Conservation (phyloP, 2,329 filamentous ascomycete species). For the Zasmidium citrigriseum region DNA sequence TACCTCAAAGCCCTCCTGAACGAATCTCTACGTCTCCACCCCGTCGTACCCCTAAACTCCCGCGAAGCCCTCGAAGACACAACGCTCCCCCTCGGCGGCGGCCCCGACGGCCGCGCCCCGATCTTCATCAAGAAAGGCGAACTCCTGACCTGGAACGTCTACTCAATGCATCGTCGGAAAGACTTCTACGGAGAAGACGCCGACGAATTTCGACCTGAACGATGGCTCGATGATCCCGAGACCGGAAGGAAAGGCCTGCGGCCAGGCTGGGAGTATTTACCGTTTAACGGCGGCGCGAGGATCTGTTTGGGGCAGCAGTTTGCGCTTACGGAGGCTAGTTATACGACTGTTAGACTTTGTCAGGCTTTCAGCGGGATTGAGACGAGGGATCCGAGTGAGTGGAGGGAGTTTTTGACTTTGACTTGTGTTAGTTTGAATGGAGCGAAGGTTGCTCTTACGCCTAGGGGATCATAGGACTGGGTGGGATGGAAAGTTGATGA, state of each 20-base stretch:
- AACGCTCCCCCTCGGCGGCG: conserved; percentile 68
- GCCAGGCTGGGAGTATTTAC: conserved; percentile 38
- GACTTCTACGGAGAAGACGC: conserved; percentile 52
- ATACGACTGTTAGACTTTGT: conserved; percentile 70
- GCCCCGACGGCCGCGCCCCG: conserved; percentile 55
- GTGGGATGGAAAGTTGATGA: neutral
- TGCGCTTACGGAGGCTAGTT: conserved; percentile 74
- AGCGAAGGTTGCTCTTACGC: conserved; percentile 31
- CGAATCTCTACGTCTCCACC: conserved; percentile 77
- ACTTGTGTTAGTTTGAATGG: conserved; percentile 33
- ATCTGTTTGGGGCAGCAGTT: conserved; percentile 63
- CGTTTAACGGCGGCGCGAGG: conserved; percentile 40
- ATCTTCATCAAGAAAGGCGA: conserved; percentile 68
- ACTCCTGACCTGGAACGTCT: conserved; percentile 65
- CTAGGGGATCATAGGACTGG: conserved; percentile 12
- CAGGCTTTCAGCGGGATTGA: conserved; percentile 63
- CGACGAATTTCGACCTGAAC: conserved; percentile 40
- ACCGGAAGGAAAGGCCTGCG: conserved; percentile 33
- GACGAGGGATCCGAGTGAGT: conserved; percentile 30
- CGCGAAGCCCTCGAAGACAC: conserved; percentile 72
- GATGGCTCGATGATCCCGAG: conserved; percentile 37
- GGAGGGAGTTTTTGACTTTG: conserved; percentile 32
- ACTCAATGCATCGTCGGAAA: conserved; percentile 71
- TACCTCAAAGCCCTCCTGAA: conserved; percentile 64
- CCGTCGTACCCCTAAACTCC: conserved; percentile 77